phyloP scores from a whole-genome alignment of 768 basidiomycete genomes.

The Leccinum olivaceopallidum region DNA sequence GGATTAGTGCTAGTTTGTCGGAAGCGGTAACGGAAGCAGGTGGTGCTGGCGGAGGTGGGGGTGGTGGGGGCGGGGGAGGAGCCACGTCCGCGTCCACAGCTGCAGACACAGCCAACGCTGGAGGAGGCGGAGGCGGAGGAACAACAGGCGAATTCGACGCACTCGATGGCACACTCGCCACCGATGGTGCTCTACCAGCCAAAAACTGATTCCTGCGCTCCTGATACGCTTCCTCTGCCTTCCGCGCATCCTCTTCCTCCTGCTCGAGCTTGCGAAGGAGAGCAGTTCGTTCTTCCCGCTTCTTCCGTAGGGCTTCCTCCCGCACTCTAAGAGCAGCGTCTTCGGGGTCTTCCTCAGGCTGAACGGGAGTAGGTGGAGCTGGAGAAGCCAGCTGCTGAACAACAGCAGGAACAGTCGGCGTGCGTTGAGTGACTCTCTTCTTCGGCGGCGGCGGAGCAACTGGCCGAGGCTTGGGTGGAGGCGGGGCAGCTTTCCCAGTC shows the following conservation, averaged over 20 bases:
- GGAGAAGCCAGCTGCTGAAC: slow-evolving; percentile 23
- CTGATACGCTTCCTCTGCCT: slow-evolving; percentile 44
- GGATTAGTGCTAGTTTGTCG: slow-evolving; percentile 73
- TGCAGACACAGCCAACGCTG: slow-evolving; percentile 33
- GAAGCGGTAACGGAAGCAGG: slow-evolving; percentile 30
- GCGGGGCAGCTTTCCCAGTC: slow-evolving; percentile 38
- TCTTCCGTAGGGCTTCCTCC: slow-evolving; percentile 71
- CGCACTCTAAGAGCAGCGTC: slow-evolving; percentile 68
- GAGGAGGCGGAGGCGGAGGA: slow-evolving; percentile 37
- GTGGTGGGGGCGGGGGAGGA: slow-evolving; percentile 24
- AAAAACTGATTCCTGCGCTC: slow-evolving; percentile 35
- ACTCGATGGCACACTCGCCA: slow-evolving; percentile 28
- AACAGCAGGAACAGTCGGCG: slow-evolving; percentile 23
- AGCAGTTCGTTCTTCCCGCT: slow-evolving; percentile 69
- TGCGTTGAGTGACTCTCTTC: slow-evolving; percentile 14
- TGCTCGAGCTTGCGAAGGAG: slow-evolving; percentile 70
- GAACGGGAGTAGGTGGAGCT: slow-evolving; percentile 33
- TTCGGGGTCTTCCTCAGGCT: slow-evolving; percentile 68
- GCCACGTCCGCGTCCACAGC: slow-evolving; percentile 15
- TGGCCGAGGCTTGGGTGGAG: slow-evolving; percentile 30
- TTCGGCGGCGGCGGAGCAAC: slow-evolving; percentile 40
- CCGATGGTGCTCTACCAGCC: slow-evolving; percentile 39
- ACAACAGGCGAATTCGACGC: slow-evolving; percentile 36
- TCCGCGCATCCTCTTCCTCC: slow-evolving; percentile 58
- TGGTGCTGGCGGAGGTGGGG: slow-evolving; percentile 28